phyloP scores from a whole-genome alignment of 768 basidiomycete species.

The Suillus clintonianus region DNA sequence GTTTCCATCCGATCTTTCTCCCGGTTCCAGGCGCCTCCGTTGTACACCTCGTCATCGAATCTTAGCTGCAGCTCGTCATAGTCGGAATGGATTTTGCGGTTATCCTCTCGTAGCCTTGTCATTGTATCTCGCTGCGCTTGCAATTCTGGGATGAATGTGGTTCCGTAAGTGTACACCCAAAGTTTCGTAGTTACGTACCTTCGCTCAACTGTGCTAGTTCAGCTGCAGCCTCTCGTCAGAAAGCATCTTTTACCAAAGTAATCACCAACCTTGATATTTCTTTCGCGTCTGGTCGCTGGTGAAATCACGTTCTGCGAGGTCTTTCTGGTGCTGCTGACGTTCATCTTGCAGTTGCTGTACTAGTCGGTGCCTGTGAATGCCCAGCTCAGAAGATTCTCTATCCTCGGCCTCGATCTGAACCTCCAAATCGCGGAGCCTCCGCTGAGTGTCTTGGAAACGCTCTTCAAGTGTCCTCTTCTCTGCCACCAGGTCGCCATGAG shows the following conservation, averaged over 20 bases:
- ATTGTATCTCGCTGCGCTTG: slow-evolving; percentile 77
- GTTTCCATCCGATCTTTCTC: slow-evolving; percentile 86
- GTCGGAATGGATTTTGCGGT: slow-evolving; percentile 74
- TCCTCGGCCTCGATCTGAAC: slow-evolving; percentile 65
- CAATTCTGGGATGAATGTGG: slow-evolving; percentile 48
- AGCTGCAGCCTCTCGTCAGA: slow-evolving; percentile 38
- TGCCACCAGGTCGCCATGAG: slow-evolving; percentile 48
- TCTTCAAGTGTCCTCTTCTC: slow-evolving; percentile 57
- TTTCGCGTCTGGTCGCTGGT: slow-evolving; percentile 78
- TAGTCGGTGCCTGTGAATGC: slow-evolving; percentile 64
- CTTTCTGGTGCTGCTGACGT: slow-evolving; percentile 76
- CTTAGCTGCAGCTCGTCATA: slow-evolving; percentile 74
- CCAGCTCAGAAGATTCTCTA: slow-evolving; percentile 67
- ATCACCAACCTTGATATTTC: slow-evolving; percentile 73
- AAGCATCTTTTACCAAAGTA: neutral
- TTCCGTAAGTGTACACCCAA: neutral
- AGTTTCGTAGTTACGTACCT: slow-evolving; percentile 42
- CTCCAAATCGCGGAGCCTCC: slow-evolving; percentile 59
- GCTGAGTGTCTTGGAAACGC: slow-evolving; percentile 50
- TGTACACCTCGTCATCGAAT: slow-evolving; percentile 78
- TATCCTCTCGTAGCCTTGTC: slow-evolving; percentile 78
- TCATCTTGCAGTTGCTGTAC: slow-evolving; percentile 78
- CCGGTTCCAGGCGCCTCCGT: slow-evolving; percentile 80
- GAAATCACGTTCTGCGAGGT: slow-evolving; percentile 79
- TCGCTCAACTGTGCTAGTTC: slow-evolving; percentile 80